Conservation (phyloP, 768 basidiomycete genomes). For the Kwoniella mangroviensis region DNA sequence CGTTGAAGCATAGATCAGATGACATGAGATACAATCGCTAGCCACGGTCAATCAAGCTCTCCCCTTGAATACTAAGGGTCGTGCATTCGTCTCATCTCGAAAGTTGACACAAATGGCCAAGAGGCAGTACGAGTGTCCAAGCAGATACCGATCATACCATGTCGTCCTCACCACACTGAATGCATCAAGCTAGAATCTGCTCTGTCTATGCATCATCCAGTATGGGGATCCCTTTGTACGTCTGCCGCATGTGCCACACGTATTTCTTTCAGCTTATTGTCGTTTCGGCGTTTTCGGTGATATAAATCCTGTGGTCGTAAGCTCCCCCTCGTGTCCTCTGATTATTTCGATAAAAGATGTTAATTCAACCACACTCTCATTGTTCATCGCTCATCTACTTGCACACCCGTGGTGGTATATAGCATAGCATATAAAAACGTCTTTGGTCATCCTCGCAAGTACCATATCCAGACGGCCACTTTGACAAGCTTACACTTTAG, state of each 20-base stretch:
- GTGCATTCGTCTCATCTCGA: too few species aligned
- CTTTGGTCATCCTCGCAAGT: neutral
- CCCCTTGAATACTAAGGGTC: too few species aligned
- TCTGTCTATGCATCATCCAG: too few species aligned
- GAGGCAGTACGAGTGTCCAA: too few species aligned
- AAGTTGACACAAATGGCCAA: too few species aligned
- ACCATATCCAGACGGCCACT: neutral
- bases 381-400: neutral
- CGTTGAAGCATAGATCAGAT: too few species aligned
- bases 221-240: too few species aligned
- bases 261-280: neutral
- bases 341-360: conserved; percentile 1
- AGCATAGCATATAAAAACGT: conserved; percentile 1
- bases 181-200: too few species aligned
- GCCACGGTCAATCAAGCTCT: too few species aligned
- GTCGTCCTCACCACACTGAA: too few species aligned
- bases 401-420: conserved; percentile 3
- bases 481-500: neutral
- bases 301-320: conserved; percentile 2
- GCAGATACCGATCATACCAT: too few species aligned
- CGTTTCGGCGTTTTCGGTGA: conserved; percentile 5
- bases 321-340: neutral
- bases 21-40: too few species aligned
- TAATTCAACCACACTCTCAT: neutral
- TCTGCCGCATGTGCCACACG: neutral